Evolutionary conservation across 805 yeast genomes (phyloP).

Genomic region (Ogataea angusta): DNA sequence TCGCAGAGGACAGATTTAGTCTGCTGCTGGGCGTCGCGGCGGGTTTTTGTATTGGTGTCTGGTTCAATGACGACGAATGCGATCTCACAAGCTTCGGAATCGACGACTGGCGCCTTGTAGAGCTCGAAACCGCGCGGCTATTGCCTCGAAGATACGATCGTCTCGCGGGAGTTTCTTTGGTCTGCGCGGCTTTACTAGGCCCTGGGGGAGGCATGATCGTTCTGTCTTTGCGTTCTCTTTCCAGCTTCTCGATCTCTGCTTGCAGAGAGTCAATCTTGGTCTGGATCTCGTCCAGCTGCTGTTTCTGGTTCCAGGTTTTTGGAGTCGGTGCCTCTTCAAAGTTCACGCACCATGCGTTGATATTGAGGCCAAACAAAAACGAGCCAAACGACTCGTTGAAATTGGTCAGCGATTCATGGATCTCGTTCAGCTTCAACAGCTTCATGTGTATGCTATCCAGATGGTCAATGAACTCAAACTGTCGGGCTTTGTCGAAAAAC

Average conservation of each 20-base stretch:
- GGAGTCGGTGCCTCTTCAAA: conserved; percentile 39
- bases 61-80: conserved; percentile 7
- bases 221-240: conserved; percentile 13
- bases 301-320: conserved; percentile 21
- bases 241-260: conserved; percentile 11
- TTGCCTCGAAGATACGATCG: conserved; percentile 11
- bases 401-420: conserved; percentile 58
- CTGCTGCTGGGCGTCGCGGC: conserved; percentile 2
- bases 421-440: conserved; percentile 50
- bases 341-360: conserved; percentile 87
- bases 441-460: conserved; percentile 45
- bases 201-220: conserved; percentile 28
- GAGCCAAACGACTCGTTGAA: conserved; percentile 76
- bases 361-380: conserved; percentile 72
- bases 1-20: conserved; percentile 19
- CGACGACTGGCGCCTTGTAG: conserved; percentile 16
- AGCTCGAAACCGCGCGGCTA: conserved; percentile 2
- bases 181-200: background rate
- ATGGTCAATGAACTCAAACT: conserved; percentile 18
- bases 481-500: conserved; percentile 20
- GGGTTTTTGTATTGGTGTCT: background rate
- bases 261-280: conserved; percentile 18
- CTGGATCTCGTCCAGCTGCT: conserved; percentile 19
- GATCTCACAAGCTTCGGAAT: conserved; percentile 16
- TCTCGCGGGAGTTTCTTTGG: conserved; percentile 2